Percentiles rank a stretch among this genome's conserved stretches.
phyloP scores from a whole-genome alignment of 2,329 filamentous ascomycete species.

The Dryadomyces sulphureus region DNA sequence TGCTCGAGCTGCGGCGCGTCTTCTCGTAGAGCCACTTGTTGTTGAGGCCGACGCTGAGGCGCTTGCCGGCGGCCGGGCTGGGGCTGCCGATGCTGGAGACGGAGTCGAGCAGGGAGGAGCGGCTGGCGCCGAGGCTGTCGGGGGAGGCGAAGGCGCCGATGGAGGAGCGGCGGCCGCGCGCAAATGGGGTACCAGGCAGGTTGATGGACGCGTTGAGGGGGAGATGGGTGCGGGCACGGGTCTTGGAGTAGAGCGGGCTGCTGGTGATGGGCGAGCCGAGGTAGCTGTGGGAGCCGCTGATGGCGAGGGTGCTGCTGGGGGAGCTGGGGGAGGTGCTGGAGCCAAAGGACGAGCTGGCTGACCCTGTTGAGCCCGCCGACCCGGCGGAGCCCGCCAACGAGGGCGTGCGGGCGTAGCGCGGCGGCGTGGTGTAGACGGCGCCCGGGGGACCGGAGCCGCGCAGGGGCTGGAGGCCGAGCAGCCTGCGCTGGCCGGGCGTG shows the following conservation, averaged over 20 bases:
- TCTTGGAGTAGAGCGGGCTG: conserved; percentile 54
- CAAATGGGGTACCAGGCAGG: conserved; percentile 3
- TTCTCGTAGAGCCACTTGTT: conserved; percentile 94
- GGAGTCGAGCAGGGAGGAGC: conserved; percentile 32
- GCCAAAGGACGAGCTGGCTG: too few species aligned
- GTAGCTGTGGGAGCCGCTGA: conserved; percentile 12
- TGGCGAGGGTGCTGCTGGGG: conserved; percentile 8
- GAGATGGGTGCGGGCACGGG: conserved; percentile 24
- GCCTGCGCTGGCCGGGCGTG: conserved; percentile 71
- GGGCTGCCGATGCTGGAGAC: too few species aligned
- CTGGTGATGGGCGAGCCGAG: conserved; percentile 32
- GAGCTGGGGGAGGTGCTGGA: conserved; percentile 16
- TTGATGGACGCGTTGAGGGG: background rate
- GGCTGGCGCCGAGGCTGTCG: conserved; percentile 28
- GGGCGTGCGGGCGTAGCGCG: conserved; percentile 67
- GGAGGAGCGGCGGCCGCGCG: conserved; percentile 41
- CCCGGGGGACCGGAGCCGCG: conserved; percentile 48
- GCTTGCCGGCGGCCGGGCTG: conserved; percentile 51
- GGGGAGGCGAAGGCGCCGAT: conserved; percentile 48
- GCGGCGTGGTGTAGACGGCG: conserved; percentile 69
- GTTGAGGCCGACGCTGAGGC: conserved; percentile 64
- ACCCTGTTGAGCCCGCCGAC: conserved; percentile 9
- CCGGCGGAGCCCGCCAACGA: conserved; percentile 37
- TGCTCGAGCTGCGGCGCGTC: conserved; percentile 42
- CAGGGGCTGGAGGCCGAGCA: conserved; percentile 66